These are phyloP conservation scores for Heterobasidion occidentale DNA, from an alignment of 1,284 basidiomycete genomes.

Conservation along the genomic window DNA sequence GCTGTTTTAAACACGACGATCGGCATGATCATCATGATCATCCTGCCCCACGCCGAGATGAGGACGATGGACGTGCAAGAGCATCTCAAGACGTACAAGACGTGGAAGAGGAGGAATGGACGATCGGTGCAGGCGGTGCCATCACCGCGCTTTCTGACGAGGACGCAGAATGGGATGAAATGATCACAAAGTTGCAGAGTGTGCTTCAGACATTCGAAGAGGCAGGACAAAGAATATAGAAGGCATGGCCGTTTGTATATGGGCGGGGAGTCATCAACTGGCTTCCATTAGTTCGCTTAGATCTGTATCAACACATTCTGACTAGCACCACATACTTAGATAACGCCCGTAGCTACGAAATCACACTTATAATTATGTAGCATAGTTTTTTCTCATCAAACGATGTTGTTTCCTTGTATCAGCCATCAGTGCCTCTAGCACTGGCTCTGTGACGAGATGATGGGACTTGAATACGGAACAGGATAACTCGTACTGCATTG, in stretches of 20 bases:
- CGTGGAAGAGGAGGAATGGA: conserved; percentile 46
- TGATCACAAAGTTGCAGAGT: conserved; percentile 76
- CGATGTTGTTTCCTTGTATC: no score
- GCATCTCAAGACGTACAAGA: neutral
- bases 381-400: no score
- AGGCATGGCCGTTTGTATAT: neutral
- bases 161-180: conserved; percentile 91
- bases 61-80: conserved; percentile 17
- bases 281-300: neutral
- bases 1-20: conserved; percentile 74
- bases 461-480: no score
- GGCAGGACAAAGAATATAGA: neutral
- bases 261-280: neutral
- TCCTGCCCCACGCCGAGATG: neutral
- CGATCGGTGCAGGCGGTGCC: conserved; percentile 88
- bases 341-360: no score
- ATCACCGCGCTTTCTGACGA: conserved; percentile 91
- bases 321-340: no score
- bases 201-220: conserved; percentile 52
- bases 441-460: no score
- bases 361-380: no score
- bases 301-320: neutral
- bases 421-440: no score
- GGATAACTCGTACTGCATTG: no score
- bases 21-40: neutral